These are phyloP conservation scores for Cyberlindnera sargentensis DNA, from an alignment of 805 yeast genomes.

Conservation along the genomic window DNA sequence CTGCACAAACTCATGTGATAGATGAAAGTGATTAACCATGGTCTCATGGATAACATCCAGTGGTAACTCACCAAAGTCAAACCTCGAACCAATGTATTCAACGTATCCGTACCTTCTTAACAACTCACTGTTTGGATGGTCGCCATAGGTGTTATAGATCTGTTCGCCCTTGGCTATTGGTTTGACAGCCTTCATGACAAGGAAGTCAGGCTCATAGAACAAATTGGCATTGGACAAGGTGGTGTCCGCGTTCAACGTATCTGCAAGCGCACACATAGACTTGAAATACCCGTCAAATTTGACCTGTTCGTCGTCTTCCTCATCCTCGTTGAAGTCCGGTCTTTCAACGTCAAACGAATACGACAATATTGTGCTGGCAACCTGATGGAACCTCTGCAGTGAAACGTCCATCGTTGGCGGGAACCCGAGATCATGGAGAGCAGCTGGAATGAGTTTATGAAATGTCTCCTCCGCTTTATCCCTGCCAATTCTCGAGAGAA, in stretches of 20 bases:
- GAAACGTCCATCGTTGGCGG: slow-evolving; percentile 31
- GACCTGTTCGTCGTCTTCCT: slow-evolving; percentile 32
- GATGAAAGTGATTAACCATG: slow-evolving; percentile 30
- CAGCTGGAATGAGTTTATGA: slow-evolving; percentile 33
- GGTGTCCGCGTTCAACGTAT: slow-evolving; percentile 83
- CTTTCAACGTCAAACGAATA: slow-evolving; percentile 81
- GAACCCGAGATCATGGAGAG: slow-evolving; percentile 33
- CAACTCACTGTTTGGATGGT: slow-evolving; percentile 85
- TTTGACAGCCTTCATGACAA: slow-evolving; percentile 68
- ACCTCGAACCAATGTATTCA: slow-evolving; percentile 61
- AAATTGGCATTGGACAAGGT: slow-evolving; percentile 67
- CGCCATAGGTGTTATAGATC: slow-evolving; percentile 83
- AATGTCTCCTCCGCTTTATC: slow-evolving; percentile 59
- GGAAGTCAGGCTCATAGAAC: slow-evolving; percentile 36
- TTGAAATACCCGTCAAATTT: slow-evolving; percentile 43
- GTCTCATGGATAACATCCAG: slow-evolving; percentile 23
- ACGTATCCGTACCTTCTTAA: slow-evolving; percentile 89
- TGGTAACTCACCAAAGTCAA: slow-evolving; percentile 76
- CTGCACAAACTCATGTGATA: slow-evolving; percentile 25
- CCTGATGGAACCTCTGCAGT: slow-evolving; percentile 54
- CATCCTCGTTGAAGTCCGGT: slow-evolving; percentile 26
- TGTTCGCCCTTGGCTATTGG: slow-evolving; percentile 62
- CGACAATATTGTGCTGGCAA: slow-evolving; percentile 80
- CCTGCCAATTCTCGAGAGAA: slow-evolving; percentile 64
- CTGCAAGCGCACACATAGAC: slow-evolving; percentile 92